These are phyloP conservation scores for Oldenlandia corymbosa DNA, from an alignment of 257 asterid genomes.

Conservation along the genomic window DNA sequence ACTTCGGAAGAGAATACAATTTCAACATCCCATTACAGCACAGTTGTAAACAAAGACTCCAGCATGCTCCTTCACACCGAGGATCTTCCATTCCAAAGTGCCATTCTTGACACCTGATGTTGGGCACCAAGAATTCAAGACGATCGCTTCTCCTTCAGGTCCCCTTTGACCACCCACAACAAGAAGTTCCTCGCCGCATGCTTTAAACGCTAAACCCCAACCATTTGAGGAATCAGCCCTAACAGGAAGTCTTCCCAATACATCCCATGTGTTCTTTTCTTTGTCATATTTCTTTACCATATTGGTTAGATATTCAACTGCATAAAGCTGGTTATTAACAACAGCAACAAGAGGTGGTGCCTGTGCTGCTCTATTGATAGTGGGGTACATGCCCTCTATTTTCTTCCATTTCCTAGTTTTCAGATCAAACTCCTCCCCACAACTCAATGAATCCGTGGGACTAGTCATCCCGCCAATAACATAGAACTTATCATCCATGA, in stretches of 20 bases:
- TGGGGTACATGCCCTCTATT: slow-evolving; percentile 74
- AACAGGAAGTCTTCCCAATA: slow-evolving; percentile 77
- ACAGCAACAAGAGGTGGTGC: slow-evolving; percentile 97
- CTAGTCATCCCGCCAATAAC: slow-evolving; percentile 87
- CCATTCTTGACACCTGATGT: slow-evolving; percentile 46
- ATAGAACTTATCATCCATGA: slow-evolving; percentile 71
- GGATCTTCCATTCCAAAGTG: slow-evolving; percentile 61
- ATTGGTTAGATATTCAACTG: slow-evolving; percentile 70
- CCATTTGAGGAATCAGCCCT: slow-evolving; percentile 80
- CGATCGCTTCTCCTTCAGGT: slow-evolving; percentile 83
- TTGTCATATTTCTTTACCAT: slow-evolving; percentile 74
- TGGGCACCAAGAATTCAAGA: slow-evolving; percentile 66
- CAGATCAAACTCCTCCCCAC: slow-evolving; percentile 79
- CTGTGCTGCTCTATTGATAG: slow-evolving; percentile 73
- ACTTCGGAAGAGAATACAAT: slow-evolving; percentile 16
- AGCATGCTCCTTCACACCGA: slow-evolving; percentile 75
- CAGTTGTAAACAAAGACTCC: slow-evolving; percentile 87
- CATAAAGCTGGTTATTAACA: slow-evolving; percentile 62
- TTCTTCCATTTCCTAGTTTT: slow-evolving; percentile 66
- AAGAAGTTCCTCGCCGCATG: slow-evolving; percentile 63
- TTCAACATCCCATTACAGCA: slow-evolving; percentile 81
- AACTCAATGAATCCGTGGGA: slow-evolving; percentile 60
- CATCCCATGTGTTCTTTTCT: slow-evolving; percentile 55
- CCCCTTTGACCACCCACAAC: slow-evolving; percentile 92
- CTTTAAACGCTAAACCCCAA: slow-evolving; percentile 91